phyloP scores from a whole-genome alignment of 345 rosid species.

The Crucihimalaya himalaica region DNA sequence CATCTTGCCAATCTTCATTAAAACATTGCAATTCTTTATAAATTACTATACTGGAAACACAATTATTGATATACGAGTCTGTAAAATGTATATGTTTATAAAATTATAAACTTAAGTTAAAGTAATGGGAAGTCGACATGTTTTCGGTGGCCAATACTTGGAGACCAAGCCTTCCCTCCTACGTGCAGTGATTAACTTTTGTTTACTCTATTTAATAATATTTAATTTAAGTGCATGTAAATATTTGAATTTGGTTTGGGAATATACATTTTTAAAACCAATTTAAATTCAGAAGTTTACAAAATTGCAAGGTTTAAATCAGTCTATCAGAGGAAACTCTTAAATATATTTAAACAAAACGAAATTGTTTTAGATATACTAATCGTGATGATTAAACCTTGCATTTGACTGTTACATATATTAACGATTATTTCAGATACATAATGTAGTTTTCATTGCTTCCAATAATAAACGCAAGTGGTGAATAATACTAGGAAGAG shows the following conservation, averaged over 20 bases:
- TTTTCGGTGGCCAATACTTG: slow-evolving; percentile 11
- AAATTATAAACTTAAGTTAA: background rate
- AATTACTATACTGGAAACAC: background rate
- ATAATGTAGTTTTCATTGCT: background rate
- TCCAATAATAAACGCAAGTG: background rate
- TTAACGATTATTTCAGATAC: background rate
- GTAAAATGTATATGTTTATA: background rate
- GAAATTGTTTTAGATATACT: background rate
- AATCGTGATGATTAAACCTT: background rate
- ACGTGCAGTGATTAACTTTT: background rate
- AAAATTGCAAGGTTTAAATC: background rate
- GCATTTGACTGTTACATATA: background rate
- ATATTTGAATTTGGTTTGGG: background rate
- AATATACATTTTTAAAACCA: background rate
- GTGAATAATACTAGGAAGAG: background rate
- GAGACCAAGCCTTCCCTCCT: slow-evolving; percentile 7
- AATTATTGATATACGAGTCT: background rate
- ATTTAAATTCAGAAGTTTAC: background rate
- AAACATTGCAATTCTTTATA: background rate
- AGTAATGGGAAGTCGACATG: background rate
- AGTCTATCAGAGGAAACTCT: background rate
- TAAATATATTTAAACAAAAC: background rate
- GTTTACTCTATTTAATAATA: background rate
- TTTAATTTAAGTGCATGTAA: background rate
- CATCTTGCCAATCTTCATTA: background rate